These are phyloP conservation scores for Mucor indicus DNA, from an alignment of 371 early-diverging fungal species.

Conservation along the genomic window DNA sequence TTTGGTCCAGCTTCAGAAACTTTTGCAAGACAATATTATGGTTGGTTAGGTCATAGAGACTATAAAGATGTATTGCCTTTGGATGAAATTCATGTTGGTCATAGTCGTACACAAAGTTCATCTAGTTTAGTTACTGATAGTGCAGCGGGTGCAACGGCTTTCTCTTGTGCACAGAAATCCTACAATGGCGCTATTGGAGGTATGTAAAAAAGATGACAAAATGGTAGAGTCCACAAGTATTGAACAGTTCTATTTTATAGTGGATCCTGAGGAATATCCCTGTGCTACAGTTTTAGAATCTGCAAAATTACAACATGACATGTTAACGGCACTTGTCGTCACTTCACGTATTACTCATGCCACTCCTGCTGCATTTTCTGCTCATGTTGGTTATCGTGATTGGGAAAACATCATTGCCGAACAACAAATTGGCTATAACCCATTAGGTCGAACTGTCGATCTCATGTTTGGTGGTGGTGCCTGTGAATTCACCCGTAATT, in stretches of 20 bases:
- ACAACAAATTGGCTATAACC: conserved; percentile 84
- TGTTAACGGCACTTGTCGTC: conserved; percentile 87
- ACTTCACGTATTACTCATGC: conserved; percentile 94
- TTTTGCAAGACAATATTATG: conserved; percentile 76
- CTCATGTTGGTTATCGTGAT: conserved; percentile 80
- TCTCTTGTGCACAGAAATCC: conserved; percentile 79
- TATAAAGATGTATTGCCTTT: conserved; percentile 53
- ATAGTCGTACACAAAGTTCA: conserved; percentile 83
- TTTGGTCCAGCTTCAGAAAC: conserved; percentile 95
- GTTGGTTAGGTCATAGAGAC: conserved; percentile 46
- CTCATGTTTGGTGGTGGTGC: conserved; percentile 90
- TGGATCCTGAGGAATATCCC: conserved; percentile 59
- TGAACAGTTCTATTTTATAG: conserved; percentile 18
- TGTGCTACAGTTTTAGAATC: conserved; percentile 94
- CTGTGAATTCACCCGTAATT: conserved; percentile 79
- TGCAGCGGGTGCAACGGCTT: conserved; percentile 95
- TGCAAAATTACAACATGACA: conserved; percentile 72
- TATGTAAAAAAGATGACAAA: too few species aligned
- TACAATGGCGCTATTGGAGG: conserved; percentile 89
- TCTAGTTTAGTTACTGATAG: conserved; percentile 88
- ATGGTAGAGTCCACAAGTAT: too few species aligned
- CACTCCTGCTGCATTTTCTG: conserved; percentile 74
- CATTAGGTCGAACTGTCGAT: conserved; percentile 80
- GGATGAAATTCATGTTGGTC: conserved; percentile 83
- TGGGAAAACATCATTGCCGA: conserved; percentile 83